Evolutionary conservation across 352 stramenopile species (phyloP).

Genomic region (Pythium chondricola): DNA sequence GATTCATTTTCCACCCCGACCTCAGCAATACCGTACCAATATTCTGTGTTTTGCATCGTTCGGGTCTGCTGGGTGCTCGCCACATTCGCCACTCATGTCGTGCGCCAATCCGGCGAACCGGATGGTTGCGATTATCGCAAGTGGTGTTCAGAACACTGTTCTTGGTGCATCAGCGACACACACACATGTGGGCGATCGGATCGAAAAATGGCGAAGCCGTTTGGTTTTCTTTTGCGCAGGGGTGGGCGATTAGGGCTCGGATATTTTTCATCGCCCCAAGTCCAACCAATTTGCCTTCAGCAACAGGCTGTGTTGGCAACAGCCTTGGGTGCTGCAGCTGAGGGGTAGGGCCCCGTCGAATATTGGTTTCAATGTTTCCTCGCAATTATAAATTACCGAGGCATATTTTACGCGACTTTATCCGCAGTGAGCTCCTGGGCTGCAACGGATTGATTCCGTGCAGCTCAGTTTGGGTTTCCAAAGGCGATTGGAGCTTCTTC

Average conservation of each 20-base stretch:
- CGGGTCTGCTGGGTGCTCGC: no score
- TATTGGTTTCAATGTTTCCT: slow-evolving; percentile 21
- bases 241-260: slow-evolving; percentile 7
- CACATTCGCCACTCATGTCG: no score
- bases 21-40: background rate
- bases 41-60: slow-evolving; percentile 1
- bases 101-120: no score
- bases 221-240: background rate
- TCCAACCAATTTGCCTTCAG: background rate
- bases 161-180: no score
- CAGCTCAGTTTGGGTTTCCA: slow-evolving; percentile 18
- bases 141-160: no score
- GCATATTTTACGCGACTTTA: background rate
- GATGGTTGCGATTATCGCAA: no score
- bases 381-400: background rate
- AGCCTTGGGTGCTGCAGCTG: no score
- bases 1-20: background rate
- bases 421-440: no score
- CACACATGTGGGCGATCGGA: no score
- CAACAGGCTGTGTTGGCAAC: background rate
- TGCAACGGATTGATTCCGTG: no score
- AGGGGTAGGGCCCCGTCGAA: slow-evolving; percentile 16
- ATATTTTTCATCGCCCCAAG: background rate
- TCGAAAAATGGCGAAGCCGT: no score
- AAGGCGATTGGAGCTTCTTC: no score